A percentile compares a stretch with the other conserved stretches of the same genome.
phyloP scores from a whole-genome alignment of 2,329 filamentous ascomycete species.

The Trichoderma sp. region DNA sequence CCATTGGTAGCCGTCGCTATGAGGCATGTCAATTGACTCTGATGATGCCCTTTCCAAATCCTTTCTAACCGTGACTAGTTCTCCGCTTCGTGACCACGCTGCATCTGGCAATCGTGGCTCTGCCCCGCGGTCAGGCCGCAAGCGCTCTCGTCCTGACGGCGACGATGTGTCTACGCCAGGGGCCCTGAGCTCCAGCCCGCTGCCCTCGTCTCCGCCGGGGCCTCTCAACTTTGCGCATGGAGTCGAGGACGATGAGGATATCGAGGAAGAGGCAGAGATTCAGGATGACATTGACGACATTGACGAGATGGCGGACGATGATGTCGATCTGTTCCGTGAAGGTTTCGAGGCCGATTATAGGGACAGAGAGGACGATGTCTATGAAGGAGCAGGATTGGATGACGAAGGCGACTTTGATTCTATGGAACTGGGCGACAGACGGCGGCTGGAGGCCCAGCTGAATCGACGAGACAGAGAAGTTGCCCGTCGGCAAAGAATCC shows the following conservation, averaged over 20 bases:
- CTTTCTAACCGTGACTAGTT: constrained; percentile 54
- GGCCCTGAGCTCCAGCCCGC: constrained; percentile 58
- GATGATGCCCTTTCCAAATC: not conserved
- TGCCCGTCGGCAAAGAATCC: constrained; percentile 65
- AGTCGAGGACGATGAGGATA: constrained; percentile 69
- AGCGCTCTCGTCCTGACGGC: constrained; percentile 55
- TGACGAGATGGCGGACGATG: constrained; percentile 79
- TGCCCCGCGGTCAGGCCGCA: constrained; percentile 53
- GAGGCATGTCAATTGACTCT: constrained; percentile 29
- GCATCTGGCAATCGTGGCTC: constrained; percentile 80
- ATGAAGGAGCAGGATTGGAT: constrained; percentile 72
- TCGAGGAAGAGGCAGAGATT: constrained; percentile 69
- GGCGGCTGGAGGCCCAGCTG: constrained; percentile 71
- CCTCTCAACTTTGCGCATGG: constrained; percentile 65
- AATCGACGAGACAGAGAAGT: constrained; percentile 74
- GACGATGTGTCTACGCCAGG: constrained; percentile 56
- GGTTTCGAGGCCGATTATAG: constrained; percentile 73
- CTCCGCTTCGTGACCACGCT: constrained; percentile 78
- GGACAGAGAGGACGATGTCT: constrained; percentile 66
- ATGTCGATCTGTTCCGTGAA: constrained; percentile 75
- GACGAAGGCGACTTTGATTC: constrained; percentile 75
- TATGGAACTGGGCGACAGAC: constrained; percentile 65
- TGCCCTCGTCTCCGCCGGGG: constrained; percentile 66
- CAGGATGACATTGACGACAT: constrained; percentile 75
- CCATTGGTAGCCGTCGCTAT: constrained; percentile 24